phyloP scores from a whole-genome alignment of 2,329 filamentous ascomycete species.

The Elsinoe necatrix region DNA sequence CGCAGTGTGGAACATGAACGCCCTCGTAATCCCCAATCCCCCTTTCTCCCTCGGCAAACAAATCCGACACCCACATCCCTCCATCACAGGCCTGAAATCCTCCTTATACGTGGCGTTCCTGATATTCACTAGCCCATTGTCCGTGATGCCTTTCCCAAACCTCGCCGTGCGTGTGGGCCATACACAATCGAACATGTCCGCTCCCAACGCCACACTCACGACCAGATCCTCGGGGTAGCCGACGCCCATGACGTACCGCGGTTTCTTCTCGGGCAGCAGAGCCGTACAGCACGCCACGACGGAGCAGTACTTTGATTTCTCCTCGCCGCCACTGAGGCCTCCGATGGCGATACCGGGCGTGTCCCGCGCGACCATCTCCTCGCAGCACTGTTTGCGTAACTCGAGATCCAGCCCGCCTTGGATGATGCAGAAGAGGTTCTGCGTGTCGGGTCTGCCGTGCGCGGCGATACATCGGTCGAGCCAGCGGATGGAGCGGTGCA shows the following conservation, averaged over 20 bases:
- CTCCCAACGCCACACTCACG: constrained; percentile 85
- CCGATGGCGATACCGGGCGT: constrained; percentile 97
- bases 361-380: constrained; percentile 78
- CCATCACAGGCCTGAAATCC: constrained; percentile 78
- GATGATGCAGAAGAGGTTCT: constrained; percentile 98
- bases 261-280: constrained; percentile 79
- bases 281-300: constrained; percentile 68
- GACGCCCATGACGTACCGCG: constrained; percentile 98
- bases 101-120: constrained; percentile 64
- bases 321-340: constrained; percentile 88
- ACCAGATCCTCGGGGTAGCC: constrained; percentile 93
- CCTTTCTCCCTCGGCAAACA: constrained; percentile 58
- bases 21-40: constrained; percentile 72
- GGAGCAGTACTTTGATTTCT: constrained; percentile 82
- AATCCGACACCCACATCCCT: constrained; percentile 70
- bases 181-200: constrained; percentile 99
- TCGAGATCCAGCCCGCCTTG: constrained; percentile 88
- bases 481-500: constrained; percentile 92
- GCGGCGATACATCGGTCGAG: constrained; percentile 88
- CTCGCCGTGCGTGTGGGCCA: constrained; percentile 95
- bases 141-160: constrained; percentile 90
- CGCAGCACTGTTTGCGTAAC: constrained; percentile 73
- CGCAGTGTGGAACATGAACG: constrained; percentile 84
- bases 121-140: constrained; percentile 72
- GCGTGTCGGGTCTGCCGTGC: constrained; percentile 70